Base-by-base conservation (phyloP, 352 stramenopile genomes). In the Pythium vanterpoolii region DNA sequence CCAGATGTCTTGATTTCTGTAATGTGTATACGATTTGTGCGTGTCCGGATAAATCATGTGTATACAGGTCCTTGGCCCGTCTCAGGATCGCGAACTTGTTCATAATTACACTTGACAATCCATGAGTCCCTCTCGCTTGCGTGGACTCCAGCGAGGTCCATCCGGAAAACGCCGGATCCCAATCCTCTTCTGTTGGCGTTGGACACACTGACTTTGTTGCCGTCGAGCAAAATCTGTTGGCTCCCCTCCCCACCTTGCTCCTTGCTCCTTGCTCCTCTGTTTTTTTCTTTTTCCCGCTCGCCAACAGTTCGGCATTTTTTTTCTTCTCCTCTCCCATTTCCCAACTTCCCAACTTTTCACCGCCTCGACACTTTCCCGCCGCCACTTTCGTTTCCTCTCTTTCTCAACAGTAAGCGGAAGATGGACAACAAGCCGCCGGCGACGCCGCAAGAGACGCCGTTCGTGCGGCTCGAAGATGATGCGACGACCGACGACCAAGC, bases 391-490 rank as follows among this genome's bases (percentile, higher is more conserved):
- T 3, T 54, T 42, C n/a, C 28, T 6, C 14, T n/a, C 5, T 38
- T n/a, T n/a, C n/a, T 13, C 27, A 28, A 51, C 19, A 28, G 23
- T 5, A 49, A 34, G 18, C 16, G 16, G 18, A 40, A 44, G n/a
- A 69, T 58, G 26, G 48, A 63, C 34, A 69, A 71, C 59, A 60
- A 72, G 62, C 46, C 43, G 21, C 69, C 72, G 5, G 38, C 10
- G 5, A 76, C 72, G 24, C 72, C 72, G 1, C 60, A 60, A 47
- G 61, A 72, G 33, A 58, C 55, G 56, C 48, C 30, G n/a, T 80
- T 60, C 49, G 67, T 48, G 61, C 69, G 72, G 39, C 64, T 80
- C 56, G 69, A 77, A 38, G 72, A 80, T 43, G 69, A 62, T 13
- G 13, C 39, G 1, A 4, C 42, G 9, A 14, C 30, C 11, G 40